Evolutionary conservation across 208 protist species (phyloP), one percentile per base, ranked within the genome.

Genomic region (Acanthamoeba culbertsoni): DNA sequence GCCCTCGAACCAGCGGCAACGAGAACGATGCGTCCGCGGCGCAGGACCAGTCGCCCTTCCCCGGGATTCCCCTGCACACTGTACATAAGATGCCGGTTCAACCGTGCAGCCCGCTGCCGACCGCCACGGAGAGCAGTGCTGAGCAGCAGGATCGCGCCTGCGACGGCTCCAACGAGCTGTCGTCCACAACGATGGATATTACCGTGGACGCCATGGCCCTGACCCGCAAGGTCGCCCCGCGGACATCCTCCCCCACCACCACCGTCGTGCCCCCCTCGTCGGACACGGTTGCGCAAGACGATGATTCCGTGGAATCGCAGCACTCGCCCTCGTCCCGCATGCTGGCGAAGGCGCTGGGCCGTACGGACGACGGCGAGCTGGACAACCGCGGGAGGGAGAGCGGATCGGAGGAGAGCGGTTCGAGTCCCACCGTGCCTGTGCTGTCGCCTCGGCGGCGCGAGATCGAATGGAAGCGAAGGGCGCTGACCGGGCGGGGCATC

Each of bases 51-150:
- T 55, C 79, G n/a, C 79, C 79, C 18, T 88, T 88, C 26, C 79
- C 79, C n/a, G 79, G 79, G 28, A 88, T 88, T 45, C 79, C 79
- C 4, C 51, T 88, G 16, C 79, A 88, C 48, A 88, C 79, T 79
- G 40, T 79, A 79, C 71, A 79, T 79, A 79, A 79, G 71, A 79
- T 79, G 71, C 71, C 71, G 10, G 62, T 42, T 40, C 62, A 71
- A 18, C 62, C 57, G 57, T 10, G 31, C 55, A n/a, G 20, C 8
- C 4, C 23, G 28, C 23, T 55, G 26, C 31, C 33, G 62, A 71
- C 33, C 48, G 48, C 12, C 48, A 26, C 62, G 62, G 16, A n/a
- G 62, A 71, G 31, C 33, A 71, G 31, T 55, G 18, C 48, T 18
- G 48, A 18, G 31, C 31, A n/a, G 31, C 31, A 71, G 62, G 40